phyloP scores from a whole-genome alignment of 345 rosid species.

The Melaleuca quinquenervia region DNA sequence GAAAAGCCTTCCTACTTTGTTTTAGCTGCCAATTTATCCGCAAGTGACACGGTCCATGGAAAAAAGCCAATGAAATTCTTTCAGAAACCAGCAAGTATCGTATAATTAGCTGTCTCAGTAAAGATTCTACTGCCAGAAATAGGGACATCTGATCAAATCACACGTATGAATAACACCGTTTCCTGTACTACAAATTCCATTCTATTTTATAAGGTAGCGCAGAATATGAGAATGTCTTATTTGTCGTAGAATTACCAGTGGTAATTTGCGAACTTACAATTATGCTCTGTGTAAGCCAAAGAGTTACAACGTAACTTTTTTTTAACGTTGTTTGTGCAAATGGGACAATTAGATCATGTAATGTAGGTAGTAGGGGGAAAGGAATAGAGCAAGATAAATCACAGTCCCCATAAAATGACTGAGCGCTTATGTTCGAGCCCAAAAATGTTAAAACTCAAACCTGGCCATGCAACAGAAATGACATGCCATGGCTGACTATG shows the following conservation, averaged over 20 bases:
- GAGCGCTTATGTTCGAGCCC: not conserved
- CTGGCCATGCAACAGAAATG: not conserved
- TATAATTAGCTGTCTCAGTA: not conserved
- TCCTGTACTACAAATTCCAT: not conserved
- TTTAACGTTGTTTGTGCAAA: not conserved
- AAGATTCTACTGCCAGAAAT: not conserved
- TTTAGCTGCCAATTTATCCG: not conserved
- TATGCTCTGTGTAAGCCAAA: not conserved
- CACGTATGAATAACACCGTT: not conserved
- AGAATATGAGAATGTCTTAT: not conserved
- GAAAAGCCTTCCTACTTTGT: not conserved
- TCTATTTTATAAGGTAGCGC: not conserved
- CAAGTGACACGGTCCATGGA: not conserved
- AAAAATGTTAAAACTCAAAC: not conserved
- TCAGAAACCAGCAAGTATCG: not conserved
- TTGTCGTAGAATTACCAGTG: not conserved
- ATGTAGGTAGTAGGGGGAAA: not conserved
- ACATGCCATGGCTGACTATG: not conserved
- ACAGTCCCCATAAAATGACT: not conserved
- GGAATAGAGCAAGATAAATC: not conserved
- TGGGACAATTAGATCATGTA: not conserved
- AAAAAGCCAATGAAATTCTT: not conserved
- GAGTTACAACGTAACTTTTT: not conserved
- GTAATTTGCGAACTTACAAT: not conserved
- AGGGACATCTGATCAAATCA: not conserved